phyloP scores from a whole-genome alignment of 139 green algal genomes.

The Chlamydomonas applanata region DNA sequence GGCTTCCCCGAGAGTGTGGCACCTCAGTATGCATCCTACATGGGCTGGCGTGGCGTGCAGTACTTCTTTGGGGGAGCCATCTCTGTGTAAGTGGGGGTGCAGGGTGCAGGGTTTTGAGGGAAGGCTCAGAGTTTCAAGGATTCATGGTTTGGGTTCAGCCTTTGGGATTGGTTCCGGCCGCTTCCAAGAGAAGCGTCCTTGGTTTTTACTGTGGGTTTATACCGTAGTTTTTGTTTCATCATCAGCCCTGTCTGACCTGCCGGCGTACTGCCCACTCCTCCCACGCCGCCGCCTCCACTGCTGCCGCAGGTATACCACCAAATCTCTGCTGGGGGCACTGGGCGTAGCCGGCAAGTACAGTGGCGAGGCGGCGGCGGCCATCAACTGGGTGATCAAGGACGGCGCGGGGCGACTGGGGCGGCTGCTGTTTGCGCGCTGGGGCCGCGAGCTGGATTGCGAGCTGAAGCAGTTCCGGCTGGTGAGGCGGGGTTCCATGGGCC shows the following conservation, averaged over 20 bases:
- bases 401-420: conserved; percentile 80
- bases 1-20: conserved; percentile 78
- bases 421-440: conserved; percentile 86
- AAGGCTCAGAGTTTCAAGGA: too few relatives aligned
- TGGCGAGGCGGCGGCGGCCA: conserved; percentile 69
- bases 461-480: conserved; percentile 86
- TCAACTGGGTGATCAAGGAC: conserved; percentile 87
- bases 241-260: too few relatives aligned
- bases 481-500: conserved; percentile 26
- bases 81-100: conserved; percentile 46
- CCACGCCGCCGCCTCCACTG: too few relatives aligned
- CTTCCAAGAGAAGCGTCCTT: too few relatives aligned
- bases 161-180: too few relatives aligned
- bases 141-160: too few relatives aligned
- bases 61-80: conserved; percentile 87
- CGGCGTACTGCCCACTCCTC: too few relatives aligned
- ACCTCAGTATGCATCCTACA: conserved; percentile 79
- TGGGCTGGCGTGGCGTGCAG: conserved; percentile 80
- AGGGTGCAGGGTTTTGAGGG: conserved; percentile 18
- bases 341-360: conserved; percentile 49
- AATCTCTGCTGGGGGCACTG: conserved; percentile 71
- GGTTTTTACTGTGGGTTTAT: too few relatives aligned
- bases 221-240: too few relatives aligned
- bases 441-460: conserved; percentile 81
- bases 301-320: conserved; percentile 48